phyloP scores from a whole-genome alignment of 2,329 filamentous ascomycete species.

The Tolypocladium endophyticum region DNA sequence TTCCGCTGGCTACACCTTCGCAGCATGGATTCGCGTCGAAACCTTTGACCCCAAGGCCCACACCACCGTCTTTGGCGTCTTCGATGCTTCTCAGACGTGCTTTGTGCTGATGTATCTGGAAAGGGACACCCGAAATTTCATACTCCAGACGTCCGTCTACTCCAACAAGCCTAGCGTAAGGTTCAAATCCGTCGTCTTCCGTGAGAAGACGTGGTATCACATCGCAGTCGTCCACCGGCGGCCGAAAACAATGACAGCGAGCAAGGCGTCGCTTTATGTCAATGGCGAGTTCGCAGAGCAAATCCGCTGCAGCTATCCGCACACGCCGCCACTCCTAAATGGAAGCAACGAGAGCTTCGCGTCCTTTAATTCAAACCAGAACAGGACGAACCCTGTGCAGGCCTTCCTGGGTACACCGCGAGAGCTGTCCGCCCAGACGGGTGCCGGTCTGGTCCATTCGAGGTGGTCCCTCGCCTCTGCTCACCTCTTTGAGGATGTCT shows the following conservation, averaged over 20 bases:
- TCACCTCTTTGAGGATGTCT: slow-evolving; percentile 74
- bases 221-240: slow-evolving; percentile 78
- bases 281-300: slow-evolving; percentile 93
- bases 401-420: slow-evolving; percentile 89
- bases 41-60: slow-evolving; percentile 75
- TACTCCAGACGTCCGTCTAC: slow-evolving; percentile 88
- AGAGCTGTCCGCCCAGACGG: slow-evolving; percentile 68
- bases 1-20: slow-evolving; percentile 78
- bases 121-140: slow-evolving; percentile 85
- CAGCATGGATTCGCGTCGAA: slow-evolving; percentile 82
- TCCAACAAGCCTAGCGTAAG: slow-evolving; percentile 80
- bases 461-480: slow-evolving; percentile 86
- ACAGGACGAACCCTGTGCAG: slow-evolving; percentile 62
- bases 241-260: slow-evolving; percentile 62
- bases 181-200: slow-evolving; percentile 76
- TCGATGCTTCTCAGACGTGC: slow-evolving; percentile 83
- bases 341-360: slow-evolving; percentile 58
- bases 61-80: slow-evolving; percentile 92
- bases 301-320: slow-evolving; percentile 78
- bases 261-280: slow-evolving; percentile 80
- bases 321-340: slow-evolving; percentile 55
- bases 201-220: slow-evolving; percentile 80
- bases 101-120: slow-evolving; percentile 92
- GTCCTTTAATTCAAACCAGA: slow-evolving; percentile 49
- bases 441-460: slow-evolving; percentile 62